Percentiles rank a stretch among this genome's conserved stretches.
phyloP scores from a whole-genome alignment of 495 filamentous ascomycete genomes.

The Lasiosphaeriaceae sp. region DNA sequence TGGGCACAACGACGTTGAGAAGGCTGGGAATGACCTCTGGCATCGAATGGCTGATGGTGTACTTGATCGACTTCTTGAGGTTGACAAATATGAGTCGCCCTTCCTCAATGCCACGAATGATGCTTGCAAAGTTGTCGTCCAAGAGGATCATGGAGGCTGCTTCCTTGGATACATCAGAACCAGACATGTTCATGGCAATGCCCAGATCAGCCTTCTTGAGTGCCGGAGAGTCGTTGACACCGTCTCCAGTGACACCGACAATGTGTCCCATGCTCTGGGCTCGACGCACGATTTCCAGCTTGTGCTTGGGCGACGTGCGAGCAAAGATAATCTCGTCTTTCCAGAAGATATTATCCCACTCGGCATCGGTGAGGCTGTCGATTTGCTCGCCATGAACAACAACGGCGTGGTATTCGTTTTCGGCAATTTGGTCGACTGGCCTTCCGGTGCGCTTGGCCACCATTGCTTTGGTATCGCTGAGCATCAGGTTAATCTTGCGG shows the following conservation, averaged over 20 bases:
- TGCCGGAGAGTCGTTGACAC: slow-evolving; percentile 82
- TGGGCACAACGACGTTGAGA: slow-evolving; percentile 16
- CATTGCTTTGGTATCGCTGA: slow-evolving; percentile 30
- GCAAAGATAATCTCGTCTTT: slow-evolving; percentile 51
- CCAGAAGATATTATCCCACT: slow-evolving; percentile 56
- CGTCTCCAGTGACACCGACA: slow-evolving; percentile 86
- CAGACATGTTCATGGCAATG: slow-evolving; percentile 76
- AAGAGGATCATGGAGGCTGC: slow-evolving; percentile 77
- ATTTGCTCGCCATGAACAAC: slow-evolving; percentile 71
- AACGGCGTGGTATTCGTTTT: slow-evolving; percentile 23
- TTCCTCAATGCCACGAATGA: slow-evolving; percentile 62
- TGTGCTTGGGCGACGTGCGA: slow-evolving; percentile 67
- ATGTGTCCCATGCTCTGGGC: slow-evolving; percentile 48
- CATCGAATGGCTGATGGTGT: slow-evolving; percentile 18
- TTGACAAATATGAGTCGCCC: slow-evolving; percentile 64
- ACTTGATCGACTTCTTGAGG: slow-evolving; percentile 54
- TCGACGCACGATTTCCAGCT: slow-evolving; percentile 72
- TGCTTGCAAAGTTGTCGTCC: slow-evolving; percentile 82
- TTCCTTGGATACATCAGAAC: slow-evolving; percentile 83
- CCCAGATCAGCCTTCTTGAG: slow-evolving; percentile 79
- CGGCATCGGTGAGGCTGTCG: slow-evolving; percentile 57
- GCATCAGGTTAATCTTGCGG: slow-evolving; percentile 39
- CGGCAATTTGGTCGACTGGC: slow-evolving; percentile 30
- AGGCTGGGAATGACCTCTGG: slow-evolving; percentile 19
- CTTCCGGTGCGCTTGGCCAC: slow-evolving; percentile 22